Conservation (phyloP, 331 rosid genomes). For the Quercus lobata region DNA sequence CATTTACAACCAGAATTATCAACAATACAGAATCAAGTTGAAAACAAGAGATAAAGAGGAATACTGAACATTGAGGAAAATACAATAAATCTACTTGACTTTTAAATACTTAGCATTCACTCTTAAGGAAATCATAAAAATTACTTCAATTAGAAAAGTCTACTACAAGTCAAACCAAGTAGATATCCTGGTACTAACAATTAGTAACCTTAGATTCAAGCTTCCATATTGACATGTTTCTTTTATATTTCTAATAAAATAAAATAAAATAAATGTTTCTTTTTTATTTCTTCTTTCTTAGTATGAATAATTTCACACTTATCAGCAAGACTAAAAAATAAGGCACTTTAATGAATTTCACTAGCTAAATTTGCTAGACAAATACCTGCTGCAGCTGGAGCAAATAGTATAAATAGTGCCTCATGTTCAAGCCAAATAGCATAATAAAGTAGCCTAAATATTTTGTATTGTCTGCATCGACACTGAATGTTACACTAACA, state of each 20-base stretch:
- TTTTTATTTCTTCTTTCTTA: neutral
- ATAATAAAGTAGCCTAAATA: neutral
- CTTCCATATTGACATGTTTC: neutral
- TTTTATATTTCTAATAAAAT: neutral
- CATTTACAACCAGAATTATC: neutral
- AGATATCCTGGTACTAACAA: neutral
- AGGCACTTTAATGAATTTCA: neutral
- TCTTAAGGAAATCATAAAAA: neutral
- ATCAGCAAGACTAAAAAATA: neutral
- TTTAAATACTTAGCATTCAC: neutral
- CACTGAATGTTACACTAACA: neutral
- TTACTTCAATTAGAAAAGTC: neutral
- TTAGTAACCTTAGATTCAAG: neutral
- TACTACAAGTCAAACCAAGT: neutral
- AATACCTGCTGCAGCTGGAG: neutral
- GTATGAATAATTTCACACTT: neutral
- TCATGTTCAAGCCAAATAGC: too few species aligned
- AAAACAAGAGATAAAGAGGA: conserved; percentile 3
- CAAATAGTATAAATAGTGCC: neutral
- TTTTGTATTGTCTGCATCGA: neutral
- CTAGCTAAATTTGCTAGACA: neutral
- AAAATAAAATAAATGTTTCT: too few species aligned
- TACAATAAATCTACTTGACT: neutral
- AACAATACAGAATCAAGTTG: neutral
- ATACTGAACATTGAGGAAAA: neutral